A percentile compares a stretch with the other conserved stretches of the same genome.
phyloP scores from a whole-genome alignment of 2,329 filamentous ascomycete species.

The Coniella lustricola region DNA sequence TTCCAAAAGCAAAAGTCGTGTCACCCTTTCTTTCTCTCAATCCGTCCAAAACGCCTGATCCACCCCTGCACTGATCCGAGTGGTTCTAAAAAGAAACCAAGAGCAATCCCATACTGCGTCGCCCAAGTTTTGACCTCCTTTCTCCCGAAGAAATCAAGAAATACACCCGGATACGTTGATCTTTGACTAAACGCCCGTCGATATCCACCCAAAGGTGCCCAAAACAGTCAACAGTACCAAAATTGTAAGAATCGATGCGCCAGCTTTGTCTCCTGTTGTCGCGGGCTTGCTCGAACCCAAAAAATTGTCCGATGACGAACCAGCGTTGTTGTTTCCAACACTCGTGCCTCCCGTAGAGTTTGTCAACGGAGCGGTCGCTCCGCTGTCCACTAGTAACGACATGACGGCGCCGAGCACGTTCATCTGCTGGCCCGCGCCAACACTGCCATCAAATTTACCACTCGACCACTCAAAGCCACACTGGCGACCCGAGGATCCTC shows the following conservation, averaged over 20 bases:
- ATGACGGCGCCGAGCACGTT: conserved; percentile 45
- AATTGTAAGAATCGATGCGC: conserved; percentile 24
- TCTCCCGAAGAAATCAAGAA: not conserved
- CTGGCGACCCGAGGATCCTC: conserved; percentile 25
- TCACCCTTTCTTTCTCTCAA: no score
- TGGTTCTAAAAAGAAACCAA: no score
- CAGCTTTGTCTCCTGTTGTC: conserved; percentile 24
- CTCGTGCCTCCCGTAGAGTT: conserved; percentile 22
- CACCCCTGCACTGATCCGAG: no score
- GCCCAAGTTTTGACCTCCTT: not conserved
- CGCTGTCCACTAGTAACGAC: conserved; percentile 31
- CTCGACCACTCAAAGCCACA: conserved; percentile 50
- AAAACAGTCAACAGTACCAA: conserved; percentile 16
- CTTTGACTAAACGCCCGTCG: conserved; percentile 9
- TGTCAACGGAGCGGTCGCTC: conserved; percentile 17
- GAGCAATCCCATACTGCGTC: not conserved
- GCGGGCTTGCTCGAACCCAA: conserved; percentile 19
- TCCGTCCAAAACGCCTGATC: no score
- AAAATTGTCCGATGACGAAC: conserved; percentile 19
- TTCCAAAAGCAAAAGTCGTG: no score
- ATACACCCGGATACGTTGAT: not conserved
- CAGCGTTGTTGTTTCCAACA: conserved; percentile 21
- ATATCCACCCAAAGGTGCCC: conserved; percentile 30
- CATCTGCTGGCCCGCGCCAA: conserved; percentile 49
- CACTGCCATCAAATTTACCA: conserved; percentile 39